Evolutionary conservation across 768 basidiomycete genomes (phyloP).

Genomic region (Daedalea quercina): DNA sequence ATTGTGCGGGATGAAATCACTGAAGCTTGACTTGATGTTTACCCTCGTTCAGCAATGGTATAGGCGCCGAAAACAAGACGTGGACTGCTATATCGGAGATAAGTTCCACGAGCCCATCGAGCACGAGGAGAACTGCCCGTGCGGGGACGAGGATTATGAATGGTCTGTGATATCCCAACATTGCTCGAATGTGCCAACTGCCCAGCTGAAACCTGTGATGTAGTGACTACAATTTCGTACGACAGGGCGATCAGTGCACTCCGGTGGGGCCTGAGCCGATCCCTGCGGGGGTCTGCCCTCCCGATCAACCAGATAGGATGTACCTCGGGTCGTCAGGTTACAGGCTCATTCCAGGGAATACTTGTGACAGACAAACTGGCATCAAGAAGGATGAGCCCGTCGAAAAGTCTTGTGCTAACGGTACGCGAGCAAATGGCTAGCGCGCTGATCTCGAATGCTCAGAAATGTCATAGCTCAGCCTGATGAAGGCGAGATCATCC

Average conservation of each 20-base stretch:
- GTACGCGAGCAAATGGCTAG: slow-evolving; percentile 28
- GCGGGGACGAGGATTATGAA: slow-evolving; percentile 86
- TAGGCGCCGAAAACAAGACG: slow-evolving; percentile 70
- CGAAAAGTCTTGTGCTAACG: slow-evolving; percentile 73
- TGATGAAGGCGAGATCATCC: slow-evolving; percentile 66
- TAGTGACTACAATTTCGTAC: slow-evolving; percentile 88
- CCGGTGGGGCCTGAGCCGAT: slow-evolving; percentile 86
- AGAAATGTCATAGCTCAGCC: slow-evolving; percentile 55
- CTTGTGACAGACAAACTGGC: slow-evolving; percentile 58
- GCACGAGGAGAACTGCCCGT: slow-evolving; percentile 78
- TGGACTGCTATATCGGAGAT: slow-evolving; percentile 84
- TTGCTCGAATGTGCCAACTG: not conserved
- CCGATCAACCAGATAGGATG: slow-evolving; percentile 41
- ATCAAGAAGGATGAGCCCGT: slow-evolving; percentile 60
- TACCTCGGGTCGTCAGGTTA: slow-evolving; percentile 91
- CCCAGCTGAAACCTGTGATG: slow-evolving; percentile 1
- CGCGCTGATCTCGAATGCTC: not conserved
- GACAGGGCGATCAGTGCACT: slow-evolving; percentile 67
- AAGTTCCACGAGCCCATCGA: slow-evolving; percentile 85
- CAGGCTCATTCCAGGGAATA: slow-evolving; percentile 88
- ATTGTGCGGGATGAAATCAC: not conserved
- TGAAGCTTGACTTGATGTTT: not conserved
- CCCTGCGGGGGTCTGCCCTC: slow-evolving; percentile 62
- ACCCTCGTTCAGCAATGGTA: slow-evolving; percentile 81
- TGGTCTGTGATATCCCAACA: slow-evolving; percentile 49